Conservation (phyloP, 257 asterid species). For the Rehmannia glutinosa region DNA sequence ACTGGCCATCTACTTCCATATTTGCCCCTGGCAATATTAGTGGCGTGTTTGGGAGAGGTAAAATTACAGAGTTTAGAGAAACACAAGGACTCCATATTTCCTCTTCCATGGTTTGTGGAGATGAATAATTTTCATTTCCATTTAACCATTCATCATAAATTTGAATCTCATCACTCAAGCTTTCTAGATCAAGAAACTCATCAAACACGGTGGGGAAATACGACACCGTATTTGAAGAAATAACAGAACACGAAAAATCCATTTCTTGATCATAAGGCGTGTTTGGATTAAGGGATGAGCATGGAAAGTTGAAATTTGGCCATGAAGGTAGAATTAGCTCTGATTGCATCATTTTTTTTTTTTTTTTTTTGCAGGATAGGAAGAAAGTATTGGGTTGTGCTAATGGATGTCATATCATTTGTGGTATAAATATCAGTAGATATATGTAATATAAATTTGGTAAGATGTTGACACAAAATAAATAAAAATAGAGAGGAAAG, state of each 20-base stretch:
- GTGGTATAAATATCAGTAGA: background rate
- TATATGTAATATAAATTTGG: conserved; percentile 5
- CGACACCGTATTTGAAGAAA: conserved; percentile 51
- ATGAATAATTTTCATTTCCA: conserved; percentile 24
- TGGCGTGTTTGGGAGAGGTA: conserved; percentile 8
- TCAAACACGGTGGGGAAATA: conserved; percentile 34
- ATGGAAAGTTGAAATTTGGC: conserved; percentile 27
- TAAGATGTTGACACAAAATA: conserved; percentile 28
- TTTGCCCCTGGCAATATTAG: conserved; percentile 23
- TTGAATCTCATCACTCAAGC: conserved; percentile 25
- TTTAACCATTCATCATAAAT: conserved; percentile 40
- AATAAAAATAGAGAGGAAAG: conserved; percentile 17
- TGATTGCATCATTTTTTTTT: conserved; percentile 43
- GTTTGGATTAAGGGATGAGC: too few relatives aligned
- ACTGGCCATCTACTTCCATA: conserved; percentile 35
- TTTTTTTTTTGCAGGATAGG: background rate
- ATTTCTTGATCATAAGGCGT: too few relatives aligned
- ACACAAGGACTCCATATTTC: conserved; percentile 30
- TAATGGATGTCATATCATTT: background rate
- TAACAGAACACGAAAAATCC: too few relatives aligned
- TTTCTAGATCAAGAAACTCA: conserved; percentile 32
- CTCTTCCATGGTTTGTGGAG: conserved; percentile 28
- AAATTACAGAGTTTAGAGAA: conserved; percentile 30
- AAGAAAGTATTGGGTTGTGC: conserved; percentile 10
- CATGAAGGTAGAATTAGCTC: conserved; percentile 39